Evolutionary conservation across 768 basidiomycete genomes (phyloP).

Genomic region (Epithele typhae): DNA sequence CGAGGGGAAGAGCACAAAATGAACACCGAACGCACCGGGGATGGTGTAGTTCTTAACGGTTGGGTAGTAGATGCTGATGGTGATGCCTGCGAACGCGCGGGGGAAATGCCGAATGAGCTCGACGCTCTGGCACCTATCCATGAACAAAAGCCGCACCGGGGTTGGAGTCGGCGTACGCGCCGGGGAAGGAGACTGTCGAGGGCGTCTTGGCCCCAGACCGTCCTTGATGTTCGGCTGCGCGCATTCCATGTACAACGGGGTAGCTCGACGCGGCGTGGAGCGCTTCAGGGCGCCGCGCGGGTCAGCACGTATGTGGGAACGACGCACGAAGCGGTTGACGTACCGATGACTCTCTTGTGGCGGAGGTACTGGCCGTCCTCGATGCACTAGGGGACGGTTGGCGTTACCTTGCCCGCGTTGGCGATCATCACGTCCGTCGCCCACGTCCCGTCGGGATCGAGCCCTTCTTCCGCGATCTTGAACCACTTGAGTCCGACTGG

Average conservation of each 20-base stretch:
- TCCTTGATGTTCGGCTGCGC: conserved; percentile 30
- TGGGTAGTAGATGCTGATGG: conserved; percentile 27
- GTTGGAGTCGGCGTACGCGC: no score
- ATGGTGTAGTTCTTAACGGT: conserved; percentile 25
- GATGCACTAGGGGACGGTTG: conserved; percentile 44
- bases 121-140: no score
- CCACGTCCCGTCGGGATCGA: conserved; percentile 35
- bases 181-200: conserved; percentile 30
- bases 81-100: conserved; percentile 28
- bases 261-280: conserved; percentile 41
- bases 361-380: conserved; percentile 44
- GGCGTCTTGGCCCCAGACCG: conserved; percentile 27
- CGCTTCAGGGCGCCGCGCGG: conserved; percentile 24
- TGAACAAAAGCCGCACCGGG: background rate
- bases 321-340: background rate
- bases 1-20: no score
- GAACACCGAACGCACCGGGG: conserved; percentile 18
- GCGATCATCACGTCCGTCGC: conserved; percentile 41
- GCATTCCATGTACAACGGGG: conserved; percentile 30
- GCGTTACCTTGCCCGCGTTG: conserved; percentile 48
- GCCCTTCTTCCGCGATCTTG: conserved; percentile 45
- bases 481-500: conserved; percentile 51
- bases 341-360: conserved; percentile 48
- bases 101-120: conserved; percentile 1
- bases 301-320: background rate